These are phyloP conservation scores for Aspergillus conjunctus DNA, from an alignment of 495 filamentous ascomycete species.

Conservation along the genomic window DNA sequence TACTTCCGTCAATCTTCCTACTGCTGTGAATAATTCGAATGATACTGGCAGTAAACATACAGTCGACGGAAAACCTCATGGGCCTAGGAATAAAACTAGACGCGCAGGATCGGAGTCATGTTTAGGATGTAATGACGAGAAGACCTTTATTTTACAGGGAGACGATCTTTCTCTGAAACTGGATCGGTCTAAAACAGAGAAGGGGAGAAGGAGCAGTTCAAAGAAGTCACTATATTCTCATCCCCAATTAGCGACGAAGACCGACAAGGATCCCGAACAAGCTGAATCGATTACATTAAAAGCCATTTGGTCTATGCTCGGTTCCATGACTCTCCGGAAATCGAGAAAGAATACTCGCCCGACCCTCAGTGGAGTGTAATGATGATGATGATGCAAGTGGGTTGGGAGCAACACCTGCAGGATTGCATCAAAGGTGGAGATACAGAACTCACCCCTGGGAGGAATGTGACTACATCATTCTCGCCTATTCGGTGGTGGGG, in stretches of 20 bases:
- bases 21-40: slow-evolving; percentile 8
- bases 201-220: slow-evolving; percentile 4
- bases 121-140: slow-evolving; percentile 8
- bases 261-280: slow-evolving; percentile 9
- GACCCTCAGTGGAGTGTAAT: slow-evolving; percentile 23
- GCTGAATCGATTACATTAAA: slow-evolving; percentile 16
- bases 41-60: slow-evolving; percentile 24
- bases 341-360: slow-evolving; percentile 20
- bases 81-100: not conserved
- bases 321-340: slow-evolving; percentile 25
- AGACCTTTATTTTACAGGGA: not conserved
- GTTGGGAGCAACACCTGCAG: slow-evolving; percentile 3
- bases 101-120: slow-evolving; percentile 5
- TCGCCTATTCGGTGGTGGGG: slow-evolving; percentile 13
- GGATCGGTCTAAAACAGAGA: slow-evolving; percentile 21
- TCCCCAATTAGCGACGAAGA: not conserved
- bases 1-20: slow-evolving; percentile 30
- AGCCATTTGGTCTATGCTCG: slow-evolving; percentile 25
- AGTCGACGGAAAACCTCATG: slow-evolving; percentile 16
- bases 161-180: slow-evolving; percentile 6
- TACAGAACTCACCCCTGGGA: not conserved
- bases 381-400: slow-evolving; percentile 28
- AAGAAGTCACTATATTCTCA: slow-evolving; percentile 2
- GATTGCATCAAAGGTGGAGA: slow-evolving; percentile 19
- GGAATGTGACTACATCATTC: slow-evolving; percentile 12